Conservation (phyloP, 148 eudicot species). For the Simmondsia chinensis region DNA sequence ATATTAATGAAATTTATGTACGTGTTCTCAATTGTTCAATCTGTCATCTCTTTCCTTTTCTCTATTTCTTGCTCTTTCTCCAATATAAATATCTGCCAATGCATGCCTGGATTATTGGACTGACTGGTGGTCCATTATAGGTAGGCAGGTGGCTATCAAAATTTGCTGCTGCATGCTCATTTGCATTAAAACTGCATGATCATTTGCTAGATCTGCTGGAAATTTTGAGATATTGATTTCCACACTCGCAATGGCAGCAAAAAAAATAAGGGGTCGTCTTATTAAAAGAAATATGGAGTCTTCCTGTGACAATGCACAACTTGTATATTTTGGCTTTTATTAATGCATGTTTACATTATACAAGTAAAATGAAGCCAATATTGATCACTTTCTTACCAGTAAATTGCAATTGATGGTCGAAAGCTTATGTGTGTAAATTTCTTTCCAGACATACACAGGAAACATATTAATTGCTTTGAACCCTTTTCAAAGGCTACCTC, state of each 20-base stretch:
- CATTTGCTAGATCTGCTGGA: too few species aligned
- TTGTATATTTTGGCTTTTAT: background rate
- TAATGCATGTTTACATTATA: background rate
- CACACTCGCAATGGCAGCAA: too few species aligned
- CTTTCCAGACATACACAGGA: conserved; percentile 84
- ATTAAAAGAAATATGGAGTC: background rate
- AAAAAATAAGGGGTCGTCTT: too few species aligned
- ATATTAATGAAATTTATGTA: conserved; percentile 59
- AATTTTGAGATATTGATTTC: too few species aligned
- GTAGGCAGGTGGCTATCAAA: background rate
- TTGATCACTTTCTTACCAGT: background rate
- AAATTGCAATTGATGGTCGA: too few species aligned
- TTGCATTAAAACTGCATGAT: too few species aligned
- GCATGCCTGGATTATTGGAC: too few species aligned
- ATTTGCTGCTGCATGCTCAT: too few species aligned
- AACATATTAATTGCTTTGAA: conserved; percentile 90
- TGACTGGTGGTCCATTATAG: too few species aligned
- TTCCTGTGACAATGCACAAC: background rate
- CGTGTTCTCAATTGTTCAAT: conserved; percentile 11
- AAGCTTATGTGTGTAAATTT: conserved; percentile 11
- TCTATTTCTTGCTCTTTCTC: conserved; percentile 1
- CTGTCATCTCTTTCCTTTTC: background rate
- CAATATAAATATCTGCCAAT: too few species aligned
- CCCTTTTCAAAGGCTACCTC: conserved; percentile 82
- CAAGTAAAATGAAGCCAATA: background rate